Evolutionary conservation across 1,284 basidiomycete genomes (phyloP), one percentile per base, ranked within the genome.

Genomic region (Puccinia polysora): DNA sequence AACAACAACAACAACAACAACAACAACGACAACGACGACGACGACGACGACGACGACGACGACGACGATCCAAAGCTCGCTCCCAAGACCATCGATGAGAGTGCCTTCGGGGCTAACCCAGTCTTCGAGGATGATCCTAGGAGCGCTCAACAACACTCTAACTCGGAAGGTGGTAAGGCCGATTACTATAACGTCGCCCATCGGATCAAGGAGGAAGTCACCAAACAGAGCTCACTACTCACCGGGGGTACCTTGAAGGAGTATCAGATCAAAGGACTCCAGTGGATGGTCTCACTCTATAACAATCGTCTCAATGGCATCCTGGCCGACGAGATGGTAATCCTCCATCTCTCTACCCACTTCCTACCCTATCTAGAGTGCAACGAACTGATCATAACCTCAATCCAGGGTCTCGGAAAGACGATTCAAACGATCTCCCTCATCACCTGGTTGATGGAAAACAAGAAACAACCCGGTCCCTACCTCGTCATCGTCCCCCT

Each of bases 151-250:
- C 75, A 76, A 28, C 76, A 77, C 77, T 78, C 40, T 80, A 80
- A 74, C 74, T 73, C 88, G 74, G 87, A 86, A 79, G 83, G 84
- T 75, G 62, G 70, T 77, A 97, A 89, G 83, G 86, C 94, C 68
- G 96, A 98, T 80, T 98, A 98, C 82, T 97, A 97, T 78, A 90
- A 91, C 15, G 91, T 98, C 63, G 94, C 96, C 0, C 96, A 98
- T 81, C 85, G 87, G 75, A 90, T 93, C 77, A 89, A 89, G 77
- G 96, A 99, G 84, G 93, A 86, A 81, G 83, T 98, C 76, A 83
- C 86, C 5, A 85, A 83, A 76, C 96, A 98, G 81, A 93, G 95
- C 0, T 80, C 79, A 32, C 86, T 98, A 28, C 86, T 98, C 18
- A 81, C 91, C 34, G 88, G 89, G 73, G 90, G 90, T 38, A 77